A percentile compares a stretch with the other conserved stretches of the same genome.
Evolutionary conservation across 768 basidiomycete genomes (phyloP).

Genomic region (Pleurotus sapidus): DNA sequence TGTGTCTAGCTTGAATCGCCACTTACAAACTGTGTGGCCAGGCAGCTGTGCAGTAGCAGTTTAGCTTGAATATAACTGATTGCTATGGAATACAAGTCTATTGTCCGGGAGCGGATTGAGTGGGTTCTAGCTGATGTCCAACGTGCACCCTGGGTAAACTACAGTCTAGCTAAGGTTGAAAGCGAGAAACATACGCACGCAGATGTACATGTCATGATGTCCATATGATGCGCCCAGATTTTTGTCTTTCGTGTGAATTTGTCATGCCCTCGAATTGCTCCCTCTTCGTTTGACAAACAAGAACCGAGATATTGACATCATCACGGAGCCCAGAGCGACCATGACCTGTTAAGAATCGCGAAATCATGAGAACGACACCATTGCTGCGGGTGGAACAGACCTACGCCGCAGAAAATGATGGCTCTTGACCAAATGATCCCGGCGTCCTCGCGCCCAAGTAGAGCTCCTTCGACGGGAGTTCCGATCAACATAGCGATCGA

Average conservation of each 20-base stretch:
- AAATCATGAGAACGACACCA: neutral
- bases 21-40: neutral
- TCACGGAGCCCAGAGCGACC: constrained; percentile 23
- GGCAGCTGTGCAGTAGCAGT: neutral
- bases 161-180: neutral
- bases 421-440: constrained; percentile 32
- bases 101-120: neutral
- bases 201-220: neutral
- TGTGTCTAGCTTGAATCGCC: constrained; percentile 2
- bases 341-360: constrained; percentile 16
- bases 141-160: neutral
- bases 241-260: neutral
- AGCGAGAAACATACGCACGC: neutral
- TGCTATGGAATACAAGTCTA: neutral
- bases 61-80: neutral
- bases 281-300: constrained; percentile 19
- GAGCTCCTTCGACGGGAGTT: constrained; percentile 47
- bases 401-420: constrained; percentile 42
- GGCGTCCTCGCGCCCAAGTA: constrained; percentile 24
- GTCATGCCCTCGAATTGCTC: constrained; percentile 11
- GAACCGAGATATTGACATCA: constrained; percentile 26
- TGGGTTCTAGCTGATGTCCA: neutral
- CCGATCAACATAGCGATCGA: constrained; percentile 43
- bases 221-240: constrained; percentile 3
- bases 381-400: constrained; percentile 7